Evolutionary conservation across 2,329 filamentous ascomycete genomes (phyloP), one percentile per base, ranked within the genome.

Genomic region (Pseudopyrenochaeta lycopersici): DNA sequence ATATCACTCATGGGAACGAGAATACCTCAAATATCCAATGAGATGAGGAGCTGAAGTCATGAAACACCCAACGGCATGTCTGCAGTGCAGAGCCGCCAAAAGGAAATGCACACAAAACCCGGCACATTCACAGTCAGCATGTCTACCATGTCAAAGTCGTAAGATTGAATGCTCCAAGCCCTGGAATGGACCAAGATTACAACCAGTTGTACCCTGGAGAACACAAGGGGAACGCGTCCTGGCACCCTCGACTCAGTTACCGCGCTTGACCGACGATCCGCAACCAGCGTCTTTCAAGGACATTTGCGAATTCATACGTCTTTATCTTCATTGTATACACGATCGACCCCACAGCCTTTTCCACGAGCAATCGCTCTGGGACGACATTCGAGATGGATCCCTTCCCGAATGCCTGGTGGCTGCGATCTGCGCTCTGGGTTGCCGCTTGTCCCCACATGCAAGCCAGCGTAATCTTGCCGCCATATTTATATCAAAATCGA

Each of bases 321-420:
- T 73, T 4, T 76, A 77, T 43, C 66, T 76, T 41, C 57, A 62
- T 32, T 68, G 67, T 40, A 73, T 76, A 18, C 72, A 75, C 46
- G 71, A 73, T 31, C 64, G 72, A 48, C 70, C 72, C 10, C 72
- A 75, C 54, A 68, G 68, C 7, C 56, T 76, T 31, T 74, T 74
- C 54, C 73, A 76, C 52, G 58, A 63, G 23, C 67, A 66, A 3
- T 66, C 63, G 4, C 14, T 52, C 12, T 46, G 52, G 35, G 17
- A 31, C 4, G 48, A 38, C 1, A 17, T 41, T 27, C n/a, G 12
- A 1, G n/a, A 17, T 3, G 48, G 32, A 7, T 20, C 42, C 14
- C 21, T 56, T 7, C 35, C 42, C 5, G 47, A 52, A 23, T 20
- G 33, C 17, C 30, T 52, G 5, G 12, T 47, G 1, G 30, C 18